These are phyloP conservation scores for Cordyceps farinosa DNA, from an alignment of 2,329 filamentous ascomycete species.

Conservation along the genomic window DNA sequence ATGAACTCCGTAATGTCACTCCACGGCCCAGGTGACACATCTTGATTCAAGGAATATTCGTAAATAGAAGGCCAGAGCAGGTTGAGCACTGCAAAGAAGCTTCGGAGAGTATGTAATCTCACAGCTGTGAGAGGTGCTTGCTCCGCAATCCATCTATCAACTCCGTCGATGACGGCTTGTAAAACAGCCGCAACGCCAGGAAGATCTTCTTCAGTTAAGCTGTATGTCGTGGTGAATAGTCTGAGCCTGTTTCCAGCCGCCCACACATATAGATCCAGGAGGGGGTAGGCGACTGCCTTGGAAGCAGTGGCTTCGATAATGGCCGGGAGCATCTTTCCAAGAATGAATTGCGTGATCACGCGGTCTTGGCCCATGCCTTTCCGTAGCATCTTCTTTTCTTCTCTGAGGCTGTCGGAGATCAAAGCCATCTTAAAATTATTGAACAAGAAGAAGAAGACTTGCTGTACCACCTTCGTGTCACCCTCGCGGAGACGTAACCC, in stretches of 20 bases:
- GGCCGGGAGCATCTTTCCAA: conserved; percentile 54
- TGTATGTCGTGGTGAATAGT: conserved; percentile 26
- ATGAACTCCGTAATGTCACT: background rate
- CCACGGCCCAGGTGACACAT: background rate
- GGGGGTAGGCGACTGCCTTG: conserved; percentile 39
- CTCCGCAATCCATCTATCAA: conserved; percentile 17
- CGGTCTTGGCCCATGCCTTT: conserved; percentile 44
- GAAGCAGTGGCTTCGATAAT: conserved; percentile 39
- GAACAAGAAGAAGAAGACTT: conserved; percentile 55
- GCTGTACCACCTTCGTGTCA: conserved; percentile 43
- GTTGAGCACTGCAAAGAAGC: conserved; percentile 21
- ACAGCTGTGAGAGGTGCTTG: conserved; percentile 12
- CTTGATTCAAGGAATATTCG: conserved; percentile 18
- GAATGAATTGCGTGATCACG: conserved; percentile 44
- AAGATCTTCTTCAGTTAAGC: conserved; percentile 14
- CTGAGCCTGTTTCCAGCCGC: conserved; percentile 38
- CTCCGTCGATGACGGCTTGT: conserved; percentile 25
- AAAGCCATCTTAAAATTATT: conserved; percentile 56
- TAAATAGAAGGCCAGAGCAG: conserved; percentile 22
- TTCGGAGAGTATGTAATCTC: conserved; percentile 26
- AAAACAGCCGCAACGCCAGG: conserved; percentile 8
- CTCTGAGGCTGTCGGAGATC: conserved; percentile 44
- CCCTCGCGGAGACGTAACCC: conserved; percentile 52
- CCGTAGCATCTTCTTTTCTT: conserved; percentile 44
- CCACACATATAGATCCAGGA: conserved; percentile 49